These are phyloP conservation scores for Mallotus repandus DNA, from an alignment of 441 rosid genomes.

Conservation along the genomic window DNA sequence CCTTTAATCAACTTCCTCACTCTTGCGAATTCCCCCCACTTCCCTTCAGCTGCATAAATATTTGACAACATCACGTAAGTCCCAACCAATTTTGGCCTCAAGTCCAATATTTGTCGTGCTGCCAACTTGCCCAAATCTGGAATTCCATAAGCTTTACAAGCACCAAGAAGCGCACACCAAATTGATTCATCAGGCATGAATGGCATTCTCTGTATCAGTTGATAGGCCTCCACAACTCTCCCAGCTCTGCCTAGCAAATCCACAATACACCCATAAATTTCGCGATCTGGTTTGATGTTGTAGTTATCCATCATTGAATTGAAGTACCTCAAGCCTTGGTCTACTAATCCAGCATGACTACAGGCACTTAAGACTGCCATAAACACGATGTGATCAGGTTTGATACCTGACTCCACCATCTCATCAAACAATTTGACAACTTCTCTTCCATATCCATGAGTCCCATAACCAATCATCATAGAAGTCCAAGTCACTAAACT, in stretches of 20 bases:
- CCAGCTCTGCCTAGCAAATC: slow-evolving; percentile 94
- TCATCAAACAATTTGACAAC: slow-evolving; percentile 69
- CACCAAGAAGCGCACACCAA: slow-evolving; percentile 83
- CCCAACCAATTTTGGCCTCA: slow-evolving; percentile 58
- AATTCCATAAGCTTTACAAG: slow-evolving; percentile 64
- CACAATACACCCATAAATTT: slow-evolving; percentile 76
- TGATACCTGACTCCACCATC: slow-evolving; percentile 67
- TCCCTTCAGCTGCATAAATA: slow-evolving; percentile 75
- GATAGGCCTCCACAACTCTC: slow-evolving; percentile 75
- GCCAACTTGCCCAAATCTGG: slow-evolving; percentile 60
- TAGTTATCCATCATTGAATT: slow-evolving; percentile 53
- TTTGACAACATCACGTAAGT: slow-evolving; percentile 73
- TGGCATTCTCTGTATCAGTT: slow-evolving; percentile 65
- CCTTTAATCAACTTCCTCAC: slow-evolving; percentile 63
- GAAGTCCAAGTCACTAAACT: slow-evolving; percentile 90
- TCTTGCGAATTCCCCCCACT: slow-evolving; percentile 69
- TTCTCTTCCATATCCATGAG: slow-evolving; percentile 75
- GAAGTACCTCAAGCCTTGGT: slow-evolving; percentile 73
- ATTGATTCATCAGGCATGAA: slow-evolving; percentile 72
- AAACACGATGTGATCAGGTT: slow-evolving; percentile 74
- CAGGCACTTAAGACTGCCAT: slow-evolving; percentile 86
- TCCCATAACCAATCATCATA: slow-evolving; percentile 93
- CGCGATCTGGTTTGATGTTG: slow-evolving; percentile 48
- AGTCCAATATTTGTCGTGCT: slow-evolving; percentile 56
- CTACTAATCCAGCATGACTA: slow-evolving; percentile 85